Percentiles rank a stretch among this genome's conserved stretches.
Evolutionary conservation across 2,329 filamentous ascomycete genomes (phyloP).

Genomic region (Fusarium pseudocircinatum): DNA sequence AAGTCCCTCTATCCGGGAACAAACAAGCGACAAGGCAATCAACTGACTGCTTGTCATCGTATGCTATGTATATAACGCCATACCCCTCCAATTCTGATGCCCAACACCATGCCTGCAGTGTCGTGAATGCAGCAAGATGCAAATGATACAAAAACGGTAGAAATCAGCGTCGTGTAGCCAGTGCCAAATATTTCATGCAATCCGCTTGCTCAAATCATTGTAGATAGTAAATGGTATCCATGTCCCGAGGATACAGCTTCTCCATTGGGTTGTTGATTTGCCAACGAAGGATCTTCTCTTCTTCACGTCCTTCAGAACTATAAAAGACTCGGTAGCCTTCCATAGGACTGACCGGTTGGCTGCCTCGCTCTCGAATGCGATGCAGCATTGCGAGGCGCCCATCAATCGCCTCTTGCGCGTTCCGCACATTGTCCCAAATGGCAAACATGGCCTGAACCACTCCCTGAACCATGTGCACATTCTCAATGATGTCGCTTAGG

Average conservation of each 20-base stretch:
- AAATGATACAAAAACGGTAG: slow-evolving; percentile 6
- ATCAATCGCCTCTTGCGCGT: slow-evolving; percentile 60
- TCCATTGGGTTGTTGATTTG: slow-evolving; percentile 50
- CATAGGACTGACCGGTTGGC: slow-evolving; percentile 39
- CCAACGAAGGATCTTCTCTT: slow-evolving; percentile 47
- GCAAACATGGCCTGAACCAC: slow-evolving; percentile 65
- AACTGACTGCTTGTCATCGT: slow-evolving; percentile 16
- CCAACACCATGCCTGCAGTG: slow-evolving; percentile 28
- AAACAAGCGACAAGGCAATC: slow-evolving; percentile 8
- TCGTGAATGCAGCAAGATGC: slow-evolving; percentile 32
- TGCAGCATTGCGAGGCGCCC: slow-evolving; percentile 49
- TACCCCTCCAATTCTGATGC: slow-evolving; percentile 20
- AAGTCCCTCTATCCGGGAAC: slow-evolving; percentile 16
- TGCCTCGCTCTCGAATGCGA: slow-evolving; percentile 47
- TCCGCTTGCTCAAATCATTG: slow-evolving; percentile 33
- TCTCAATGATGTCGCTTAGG: slow-evolving; percentile 62
- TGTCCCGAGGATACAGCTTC: slow-evolving; percentile 48
- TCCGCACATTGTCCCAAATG: slow-evolving; percentile 68
- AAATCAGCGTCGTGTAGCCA: slow-evolving; percentile 4
- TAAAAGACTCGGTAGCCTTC: slow-evolving; percentile 47
- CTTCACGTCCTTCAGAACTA: slow-evolving; percentile 41
- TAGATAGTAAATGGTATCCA: slow-evolving; percentile 51
- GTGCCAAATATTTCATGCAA: neutral
- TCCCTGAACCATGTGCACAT: slow-evolving; percentile 62
- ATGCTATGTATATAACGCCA: slow-evolving; percentile 29